Percentiles rank a stretch among this genome's conserved stretches.
Evolutionary conservation across 768 basidiomycete genomes (phyloP).

Genomic region (Termitomyces sp.): DNA sequence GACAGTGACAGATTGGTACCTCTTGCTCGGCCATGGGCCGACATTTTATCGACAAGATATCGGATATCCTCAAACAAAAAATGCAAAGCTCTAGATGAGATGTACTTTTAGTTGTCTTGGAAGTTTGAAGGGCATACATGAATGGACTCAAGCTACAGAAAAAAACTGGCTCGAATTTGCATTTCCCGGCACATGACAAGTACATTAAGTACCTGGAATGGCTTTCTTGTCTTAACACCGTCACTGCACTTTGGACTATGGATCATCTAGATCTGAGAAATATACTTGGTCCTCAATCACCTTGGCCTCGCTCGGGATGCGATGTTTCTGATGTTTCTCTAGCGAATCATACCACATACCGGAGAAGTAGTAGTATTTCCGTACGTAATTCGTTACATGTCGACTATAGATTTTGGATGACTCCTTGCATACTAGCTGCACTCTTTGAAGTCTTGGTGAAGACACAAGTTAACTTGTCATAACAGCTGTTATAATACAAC

Average conservation of each 20-base stretch:
- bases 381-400: background rate
- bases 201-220: no score
- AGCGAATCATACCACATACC: background rate
- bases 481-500: background rate
- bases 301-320: background rate
- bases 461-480: background rate
- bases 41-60: no score
- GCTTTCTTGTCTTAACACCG: background rate
- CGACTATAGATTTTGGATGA: background rate
- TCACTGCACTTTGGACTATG: constrained; percentile 5
- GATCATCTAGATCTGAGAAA: background rate
- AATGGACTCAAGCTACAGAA: no score
- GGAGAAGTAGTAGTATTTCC: background rate
- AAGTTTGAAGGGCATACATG: no score
- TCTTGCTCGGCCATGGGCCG: no score
- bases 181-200: no score
- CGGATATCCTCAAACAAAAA: no score
- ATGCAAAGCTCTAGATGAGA: no score
- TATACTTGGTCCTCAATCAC: background rate
- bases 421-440: background rate
- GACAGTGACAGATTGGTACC: no score
- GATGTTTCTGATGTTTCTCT: background rate
- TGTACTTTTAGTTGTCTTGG: no score
- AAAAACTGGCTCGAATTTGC: no score
- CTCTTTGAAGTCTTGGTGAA: background rate